Evolutionary conservation across 371 early-diverging fungal genomes (phyloP).

Genomic region (Lichtheimia ramosa): DNA sequence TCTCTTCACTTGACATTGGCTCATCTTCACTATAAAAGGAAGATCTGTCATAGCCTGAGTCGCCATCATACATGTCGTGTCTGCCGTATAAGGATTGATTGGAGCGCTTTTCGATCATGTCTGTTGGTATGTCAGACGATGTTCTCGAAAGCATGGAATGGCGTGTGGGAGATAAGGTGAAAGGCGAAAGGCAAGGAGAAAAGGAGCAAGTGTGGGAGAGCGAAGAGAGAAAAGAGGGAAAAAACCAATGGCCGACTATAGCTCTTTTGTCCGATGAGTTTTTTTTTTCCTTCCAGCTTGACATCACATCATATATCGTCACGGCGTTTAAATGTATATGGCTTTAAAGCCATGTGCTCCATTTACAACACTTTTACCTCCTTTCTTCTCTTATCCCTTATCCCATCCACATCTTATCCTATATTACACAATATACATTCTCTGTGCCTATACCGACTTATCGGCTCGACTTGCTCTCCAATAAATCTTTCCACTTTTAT

Average conservation of each 20-base stretch:
- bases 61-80: slow-evolving; percentile 8
- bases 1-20: slow-evolving; percentile 33
- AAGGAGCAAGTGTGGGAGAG: slow-evolving; percentile 3
- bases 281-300: not conserved
- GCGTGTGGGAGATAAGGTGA: not conserved
- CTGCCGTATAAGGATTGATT: slow-evolving; percentile 17
- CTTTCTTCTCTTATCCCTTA: too few relatives aligned
- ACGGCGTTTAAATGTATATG: not conserved
- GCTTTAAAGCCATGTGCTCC: too few relatives aligned
- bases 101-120: slow-evolving; percentile 18
- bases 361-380: too few relatives aligned
- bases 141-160: not conserved
- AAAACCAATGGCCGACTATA: slow-evolving; percentile 1
- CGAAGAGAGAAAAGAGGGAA: slow-evolving; percentile 8
- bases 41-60: slow-evolving; percentile 5
- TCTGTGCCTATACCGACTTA: too few relatives aligned
- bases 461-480: too few relatives aligned
- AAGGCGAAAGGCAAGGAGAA: slow-evolving; percentile 2
- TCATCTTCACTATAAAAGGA: slow-evolving; percentile 11
- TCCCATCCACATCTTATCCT: too few relatives aligned
- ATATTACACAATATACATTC: too few relatives aligned
- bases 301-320: not conserved
- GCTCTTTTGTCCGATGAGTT: not conserved
- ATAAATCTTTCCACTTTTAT: too few relatives aligned
- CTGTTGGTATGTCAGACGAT: slow-evolving; percentile 4